phyloP scores from a whole-genome alignment of 2,329 filamentous ascomycete genomes.

The Xylariomycetidae sp. region DNA sequence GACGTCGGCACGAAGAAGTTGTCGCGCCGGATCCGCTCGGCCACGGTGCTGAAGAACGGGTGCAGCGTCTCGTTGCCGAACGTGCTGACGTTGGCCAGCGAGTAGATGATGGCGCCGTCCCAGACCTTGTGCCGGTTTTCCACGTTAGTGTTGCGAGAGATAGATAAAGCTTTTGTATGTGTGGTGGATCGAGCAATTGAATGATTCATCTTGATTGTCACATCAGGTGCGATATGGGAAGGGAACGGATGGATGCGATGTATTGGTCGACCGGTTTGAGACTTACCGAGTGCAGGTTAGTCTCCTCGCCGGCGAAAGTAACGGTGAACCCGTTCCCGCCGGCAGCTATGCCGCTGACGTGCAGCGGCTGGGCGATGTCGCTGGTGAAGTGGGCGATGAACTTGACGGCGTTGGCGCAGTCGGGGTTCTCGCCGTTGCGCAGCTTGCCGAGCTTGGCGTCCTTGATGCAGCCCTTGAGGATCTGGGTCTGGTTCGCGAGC shows the following conservation, averaged over 20 bases:
- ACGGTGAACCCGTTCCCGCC: constrained; percentile 47
- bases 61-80: constrained; percentile 15
- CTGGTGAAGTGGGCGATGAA: constrained; percentile 36
- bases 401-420: constrained; percentile 27
- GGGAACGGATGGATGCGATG: too few species aligned
- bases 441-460: constrained; percentile 13
- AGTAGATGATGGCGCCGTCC: constrained; percentile 44
- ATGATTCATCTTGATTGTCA: neutral
- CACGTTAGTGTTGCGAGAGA: neutral
- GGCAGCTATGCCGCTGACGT: constrained; percentile 34
- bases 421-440: constrained; percentile 8
- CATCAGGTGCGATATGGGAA: neutral
- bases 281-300: constrained; percentile 43
- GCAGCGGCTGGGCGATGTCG: constrained; percentile 41
- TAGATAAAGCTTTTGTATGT: neutral
- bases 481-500: constrained; percentile 22
- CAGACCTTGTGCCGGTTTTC: constrained; percentile 24
- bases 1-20: constrained; percentile 11
- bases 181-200: neutral
- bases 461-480: constrained; percentile 13
- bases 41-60: constrained; percentile 14
- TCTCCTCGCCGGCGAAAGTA: constrained; percentile 33
- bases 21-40: constrained; percentile 11
- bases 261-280: too few species aligned
- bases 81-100: constrained; percentile 10